These are phyloP conservation scores for Wickerhamomyces sp. DNA, from an alignment of 1,139 yeast species.

Conservation along the genomic window DNA sequence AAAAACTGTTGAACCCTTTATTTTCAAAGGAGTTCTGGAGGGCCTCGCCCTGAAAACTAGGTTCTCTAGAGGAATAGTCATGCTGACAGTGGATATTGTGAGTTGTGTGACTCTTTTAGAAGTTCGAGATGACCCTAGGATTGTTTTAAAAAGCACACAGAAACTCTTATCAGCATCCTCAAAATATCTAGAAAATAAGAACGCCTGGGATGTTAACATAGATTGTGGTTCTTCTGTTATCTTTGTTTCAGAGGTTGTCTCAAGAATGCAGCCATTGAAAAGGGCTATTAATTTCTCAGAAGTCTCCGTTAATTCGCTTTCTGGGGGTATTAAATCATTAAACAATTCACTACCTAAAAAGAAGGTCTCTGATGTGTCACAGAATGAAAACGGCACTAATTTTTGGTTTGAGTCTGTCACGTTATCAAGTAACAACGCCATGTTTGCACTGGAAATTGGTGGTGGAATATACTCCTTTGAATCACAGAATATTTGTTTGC, in stretches of 20 bases:
- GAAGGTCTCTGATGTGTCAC: background rate
- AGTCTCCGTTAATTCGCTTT: background rate
- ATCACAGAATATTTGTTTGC: slow-evolving; percentile 1
- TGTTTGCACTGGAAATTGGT: slow-evolving; percentile 7
- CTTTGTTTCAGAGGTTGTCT: background rate
- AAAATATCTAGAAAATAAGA: background rate
- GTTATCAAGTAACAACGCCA: background rate
- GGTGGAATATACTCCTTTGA: slow-evolving; percentile 1
- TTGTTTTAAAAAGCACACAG: background rate
- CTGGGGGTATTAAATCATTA: background rate
- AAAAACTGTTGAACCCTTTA: no score
- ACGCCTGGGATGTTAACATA: background rate
- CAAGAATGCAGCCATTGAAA: background rate
- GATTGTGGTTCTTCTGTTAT: background rate
- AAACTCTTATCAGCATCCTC: background rate
- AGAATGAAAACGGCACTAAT: background rate
- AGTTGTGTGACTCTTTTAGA: background rate
- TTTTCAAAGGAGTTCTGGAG: background rate
- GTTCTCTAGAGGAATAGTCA: background rate
- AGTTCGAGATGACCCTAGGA: background rate
- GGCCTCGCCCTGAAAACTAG: background rate
- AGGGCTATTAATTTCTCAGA: background rate
- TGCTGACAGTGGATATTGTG: background rate
- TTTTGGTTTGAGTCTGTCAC: background rate
- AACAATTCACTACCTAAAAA: background rate